Conservation (phyloP, 805 yeast genomes). For the Saccharomycopsis oosterbeekiorum region DNA sequence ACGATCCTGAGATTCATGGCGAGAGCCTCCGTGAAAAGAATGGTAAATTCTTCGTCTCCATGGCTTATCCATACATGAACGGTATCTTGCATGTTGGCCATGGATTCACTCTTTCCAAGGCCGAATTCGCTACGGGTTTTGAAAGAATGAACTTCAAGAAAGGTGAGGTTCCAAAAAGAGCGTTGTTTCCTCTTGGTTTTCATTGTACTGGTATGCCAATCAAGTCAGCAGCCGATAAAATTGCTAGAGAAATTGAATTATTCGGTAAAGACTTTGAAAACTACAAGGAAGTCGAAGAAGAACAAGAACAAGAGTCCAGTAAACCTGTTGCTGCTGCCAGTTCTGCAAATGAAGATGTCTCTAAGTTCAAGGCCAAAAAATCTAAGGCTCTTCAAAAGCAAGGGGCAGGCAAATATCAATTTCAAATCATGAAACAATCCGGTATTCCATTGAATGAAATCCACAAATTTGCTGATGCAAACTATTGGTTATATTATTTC, state of each 20-base stretch:
- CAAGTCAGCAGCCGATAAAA: constrained; percentile 89
- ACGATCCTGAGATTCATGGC: constrained; percentile 37
- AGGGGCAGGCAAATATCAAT: constrained; percentile 91
- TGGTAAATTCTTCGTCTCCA: constrained; percentile 84
- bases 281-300: constrained; percentile 42
- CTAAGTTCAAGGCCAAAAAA: constrained; percentile 88
- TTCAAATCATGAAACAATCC: constrained; percentile 89
- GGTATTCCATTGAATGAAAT: constrained; percentile 83
- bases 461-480: constrained; percentile 82
- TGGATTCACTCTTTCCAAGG: constrained; percentile 88
- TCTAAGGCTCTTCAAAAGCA: constrained; percentile 90
- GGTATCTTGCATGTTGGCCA: constrained; percentile 98
- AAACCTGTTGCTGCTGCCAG: constrained; percentile 19
- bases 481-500: constrained; percentile 82
- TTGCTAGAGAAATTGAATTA: constrained; percentile 82
- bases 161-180: constrained; percentile 40
- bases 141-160: constrained; percentile 77
- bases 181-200: constrained; percentile 92
- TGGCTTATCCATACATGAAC: constrained; percentile 99
- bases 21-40: constrained; percentile 68
- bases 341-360: constrained; percentile 58
- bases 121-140: constrained; percentile 84
- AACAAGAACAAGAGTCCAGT: constrained; percentile 25
- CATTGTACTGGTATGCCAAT: constrained; percentile 99
- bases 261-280: constrained; percentile 77